phyloP scores from a whole-genome alignment of 208 protist species.

The Leishmania turanica region DNA sequence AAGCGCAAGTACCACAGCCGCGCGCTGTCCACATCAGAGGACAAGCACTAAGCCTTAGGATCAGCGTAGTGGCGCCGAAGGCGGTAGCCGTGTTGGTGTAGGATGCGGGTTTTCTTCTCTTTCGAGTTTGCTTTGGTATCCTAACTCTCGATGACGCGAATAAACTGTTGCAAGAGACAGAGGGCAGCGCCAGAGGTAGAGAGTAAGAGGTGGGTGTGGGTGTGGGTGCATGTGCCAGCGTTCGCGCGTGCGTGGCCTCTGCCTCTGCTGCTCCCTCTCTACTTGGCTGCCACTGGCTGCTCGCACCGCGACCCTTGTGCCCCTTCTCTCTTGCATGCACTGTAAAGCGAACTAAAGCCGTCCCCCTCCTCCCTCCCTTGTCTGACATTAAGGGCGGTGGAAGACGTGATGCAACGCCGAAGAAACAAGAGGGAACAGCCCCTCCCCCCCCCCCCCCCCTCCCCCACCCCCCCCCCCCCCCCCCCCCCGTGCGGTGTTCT shows the following conservation, averaged over 20 bases:
- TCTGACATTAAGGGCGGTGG: not conserved
- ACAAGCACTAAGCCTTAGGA: slow-evolving; percentile 1
- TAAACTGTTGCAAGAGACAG: not conserved
- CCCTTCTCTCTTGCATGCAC: not conserved
- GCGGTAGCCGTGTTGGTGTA: not conserved
- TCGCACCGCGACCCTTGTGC: not conserved
- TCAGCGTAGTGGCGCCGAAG: not conserved
- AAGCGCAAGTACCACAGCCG: slow-evolving; percentile 85
- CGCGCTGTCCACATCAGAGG: slow-evolving; percentile 29
- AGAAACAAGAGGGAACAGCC: not conserved
- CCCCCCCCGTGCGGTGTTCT: not conserved
- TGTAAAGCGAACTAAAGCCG: not conserved
- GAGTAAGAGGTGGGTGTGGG: not conserved
- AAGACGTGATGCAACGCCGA: not conserved
- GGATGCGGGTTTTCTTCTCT: not conserved
- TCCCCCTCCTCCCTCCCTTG: not conserved
- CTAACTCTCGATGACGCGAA: slow-evolving; percentile 1
- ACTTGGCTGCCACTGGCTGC: not conserved
- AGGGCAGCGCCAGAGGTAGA: not conserved
- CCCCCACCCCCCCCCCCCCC: not conserved
- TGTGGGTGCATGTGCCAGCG: not conserved
- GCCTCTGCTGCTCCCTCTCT: not conserved
- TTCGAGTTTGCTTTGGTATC: not conserved
- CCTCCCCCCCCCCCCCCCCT: not conserved
- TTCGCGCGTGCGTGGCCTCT: not conserved